Evolutionary conservation across 768 basidiomycete genomes (phyloP), one percentile per base, ranked within the genome.

Genomic region (Mycena metata): DNA sequence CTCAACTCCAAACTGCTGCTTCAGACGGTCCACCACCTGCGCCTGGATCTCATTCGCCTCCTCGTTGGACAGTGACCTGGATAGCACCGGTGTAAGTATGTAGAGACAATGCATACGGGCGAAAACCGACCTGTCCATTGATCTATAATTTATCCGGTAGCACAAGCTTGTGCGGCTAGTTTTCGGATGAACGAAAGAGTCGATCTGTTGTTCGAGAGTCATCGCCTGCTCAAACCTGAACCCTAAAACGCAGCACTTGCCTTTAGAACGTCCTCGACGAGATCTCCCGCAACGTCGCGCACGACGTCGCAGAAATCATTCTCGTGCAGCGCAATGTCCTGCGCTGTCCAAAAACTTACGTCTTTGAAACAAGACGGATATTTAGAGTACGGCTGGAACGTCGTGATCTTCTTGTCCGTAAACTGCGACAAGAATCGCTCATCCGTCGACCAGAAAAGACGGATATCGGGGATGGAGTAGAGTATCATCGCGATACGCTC

Each of bases 401-500:
- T 86, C 13, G 85, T 88, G 71, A 99, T 93, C 67, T 89, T 79
- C 11, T 91, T 94, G 49, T 87, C 82, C 45, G 84, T 79, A 79
- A 99, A 99, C 74, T 99, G 98, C 15, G 88, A 86, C 30, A 92
- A 82, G 86, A 99, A 99, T 15, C 96, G 91, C 19, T 86, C 74
- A 75, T 99, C 98, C 55, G 82, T 80, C 2, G 96, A 96, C 98
- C 98, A 99, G 85, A 99, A 99, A 16, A 99, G 84, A 19, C 98
- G 92, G 76, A 99, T 99, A 78, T 99, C 98, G 11, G 97, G 98
- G 59, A 99, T 97, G 16, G 91, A 91, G 82, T 92, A 99, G 52
- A 99, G 88, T 68, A 99, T 90, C 98, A 99, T 99, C 17, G 96
- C 96, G 70, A 99, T 96, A 36, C 98, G 89, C 76, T 99, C 98